These are phyloP conservation scores for Mesostigma viride DNA, from an alignment of 139 green algal genomes.

Conservation along the genomic window DNA sequence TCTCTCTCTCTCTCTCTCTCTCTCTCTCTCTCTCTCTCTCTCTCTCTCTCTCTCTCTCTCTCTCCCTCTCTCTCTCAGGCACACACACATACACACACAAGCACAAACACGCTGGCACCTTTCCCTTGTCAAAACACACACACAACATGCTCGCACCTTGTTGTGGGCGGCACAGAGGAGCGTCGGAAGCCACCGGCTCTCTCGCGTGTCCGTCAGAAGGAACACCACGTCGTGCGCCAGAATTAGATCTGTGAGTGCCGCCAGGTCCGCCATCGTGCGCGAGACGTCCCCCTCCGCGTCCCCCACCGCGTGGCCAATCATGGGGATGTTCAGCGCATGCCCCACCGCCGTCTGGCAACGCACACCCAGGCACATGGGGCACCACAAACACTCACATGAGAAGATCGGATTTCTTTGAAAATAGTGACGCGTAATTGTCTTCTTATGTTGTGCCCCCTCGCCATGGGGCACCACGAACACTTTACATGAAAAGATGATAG, in stretches of 20 bases:
- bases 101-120: too few species aligned
- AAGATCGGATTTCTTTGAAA: neutral
- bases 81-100: too few species aligned
- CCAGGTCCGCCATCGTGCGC: constrained; percentile 19
- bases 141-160: constrained; percentile 16
- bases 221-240: constrained; percentile 72
- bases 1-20: too few species aligned
- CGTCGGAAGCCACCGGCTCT: constrained; percentile 84
- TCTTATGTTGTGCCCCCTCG: too few species aligned
- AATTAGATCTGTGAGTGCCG: constrained; percentile 48
- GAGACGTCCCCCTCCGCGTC: neutral
- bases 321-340: constrained; percentile 22
- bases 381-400: neutral
- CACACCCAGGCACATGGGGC: neutral
- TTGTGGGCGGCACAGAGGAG: constrained; percentile 55
- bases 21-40: too few species aligned
- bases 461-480: too few species aligned
- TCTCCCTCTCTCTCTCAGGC: too few species aligned
- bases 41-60: too few species aligned
- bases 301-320: constrained; percentile 22
- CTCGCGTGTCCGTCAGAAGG: constrained; percentile 89
- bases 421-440: too few species aligned
- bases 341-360: neutral
- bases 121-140: too few species aligned
- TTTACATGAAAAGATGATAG: too few species aligned